phyloP scores from a whole-genome alignment of 257 asterid species.

The Lycium barbarum region DNA sequence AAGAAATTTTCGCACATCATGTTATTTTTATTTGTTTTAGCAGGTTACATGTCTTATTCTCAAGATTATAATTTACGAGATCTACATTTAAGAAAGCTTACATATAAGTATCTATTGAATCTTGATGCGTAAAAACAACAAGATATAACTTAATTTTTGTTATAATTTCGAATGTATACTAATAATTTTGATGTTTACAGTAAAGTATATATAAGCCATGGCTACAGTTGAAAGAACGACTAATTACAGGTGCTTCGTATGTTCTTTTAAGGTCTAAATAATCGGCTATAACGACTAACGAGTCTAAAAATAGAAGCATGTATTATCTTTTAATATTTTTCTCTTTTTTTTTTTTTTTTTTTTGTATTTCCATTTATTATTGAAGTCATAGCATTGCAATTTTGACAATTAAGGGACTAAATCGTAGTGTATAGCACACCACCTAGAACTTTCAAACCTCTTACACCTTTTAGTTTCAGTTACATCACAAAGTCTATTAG shows the following conservation, averaged over 20 bases:
- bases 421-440: conserved; percentile 13
- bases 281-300: neutral
- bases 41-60: no score
- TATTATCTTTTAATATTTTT: neutral
- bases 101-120: no score
- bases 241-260: neutral
- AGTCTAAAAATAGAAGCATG: neutral
- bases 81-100: no score
- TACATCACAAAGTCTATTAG: neutral
- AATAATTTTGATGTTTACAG: no score
- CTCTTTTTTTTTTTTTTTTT: neutral
- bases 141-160: no score
- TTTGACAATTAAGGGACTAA: conserved; percentile 20
- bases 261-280: neutral
- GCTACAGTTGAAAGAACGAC: no score
- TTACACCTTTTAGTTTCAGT: neutral
- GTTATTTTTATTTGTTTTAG: no score
- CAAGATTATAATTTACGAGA: no score
- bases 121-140: no score
- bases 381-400: neutral
- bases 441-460: neutral
- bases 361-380: neutral
- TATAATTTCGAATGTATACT: no score
- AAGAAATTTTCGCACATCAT: no score
- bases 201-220: no score